These are phyloP conservation scores for Clavaria fumosa DNA, from an alignment of 768 basidiomycete genomes.

Conservation along the genomic window DNA sequence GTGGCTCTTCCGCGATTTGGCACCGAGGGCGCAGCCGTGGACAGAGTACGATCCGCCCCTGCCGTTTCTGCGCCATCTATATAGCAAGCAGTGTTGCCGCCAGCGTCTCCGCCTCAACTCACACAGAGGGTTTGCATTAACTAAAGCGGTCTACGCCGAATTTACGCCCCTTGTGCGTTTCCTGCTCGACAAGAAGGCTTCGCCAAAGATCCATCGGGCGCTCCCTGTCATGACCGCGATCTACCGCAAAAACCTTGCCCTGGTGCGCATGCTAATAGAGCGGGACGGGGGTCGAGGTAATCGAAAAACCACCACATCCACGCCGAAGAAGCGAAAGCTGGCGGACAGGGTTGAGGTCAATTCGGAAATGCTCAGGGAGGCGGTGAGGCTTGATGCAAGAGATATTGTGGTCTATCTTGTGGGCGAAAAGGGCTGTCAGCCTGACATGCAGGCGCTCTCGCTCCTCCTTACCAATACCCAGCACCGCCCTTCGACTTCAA, in stretches of 20 bases:
- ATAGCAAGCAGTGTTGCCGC: slow-evolving; percentile 23
- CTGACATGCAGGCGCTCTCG: slow-evolving; percentile 61
- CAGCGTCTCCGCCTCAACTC: slow-evolving; percentile 41
- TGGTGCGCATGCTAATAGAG: slow-evolving; percentile 71
- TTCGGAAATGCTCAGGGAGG: slow-evolving; percentile 44
- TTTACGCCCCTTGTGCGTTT: slow-evolving; percentile 52
- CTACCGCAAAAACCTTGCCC: slow-evolving; percentile 41
- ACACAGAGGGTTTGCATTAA: slow-evolving; percentile 69
- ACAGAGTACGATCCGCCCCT: slow-evolving; percentile 38
- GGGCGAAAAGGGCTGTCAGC: slow-evolving; percentile 54
- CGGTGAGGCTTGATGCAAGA: slow-evolving; percentile 46
- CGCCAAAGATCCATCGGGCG: slow-evolving; percentile 41
- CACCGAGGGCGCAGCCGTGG: slow-evolving; percentile 25
- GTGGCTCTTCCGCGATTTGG: slow-evolving; percentile 46
- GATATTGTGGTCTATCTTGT: slow-evolving; percentile 62
- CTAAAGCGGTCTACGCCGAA: slow-evolving; percentile 54
- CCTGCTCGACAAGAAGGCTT: slow-evolving; percentile 58
- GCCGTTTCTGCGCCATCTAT: slow-evolving; percentile 48
- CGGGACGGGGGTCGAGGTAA: slow-evolving; percentile 11
- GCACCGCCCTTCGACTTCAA: no score
- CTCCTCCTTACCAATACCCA: no score
- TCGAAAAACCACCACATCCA: no score
- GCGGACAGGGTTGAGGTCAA: slow-evolving; percentile 44
- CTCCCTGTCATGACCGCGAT: slow-evolving; percentile 71
- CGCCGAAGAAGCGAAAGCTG: slow-evolving; percentile 37